A percentile compares a stretch with the other conserved stretches of the same genome.
These are phyloP conservation scores for Cladosporium sp. DNA, from an alignment of 2,329 filamentous ascomycete species.

Conservation along the genomic window DNA sequence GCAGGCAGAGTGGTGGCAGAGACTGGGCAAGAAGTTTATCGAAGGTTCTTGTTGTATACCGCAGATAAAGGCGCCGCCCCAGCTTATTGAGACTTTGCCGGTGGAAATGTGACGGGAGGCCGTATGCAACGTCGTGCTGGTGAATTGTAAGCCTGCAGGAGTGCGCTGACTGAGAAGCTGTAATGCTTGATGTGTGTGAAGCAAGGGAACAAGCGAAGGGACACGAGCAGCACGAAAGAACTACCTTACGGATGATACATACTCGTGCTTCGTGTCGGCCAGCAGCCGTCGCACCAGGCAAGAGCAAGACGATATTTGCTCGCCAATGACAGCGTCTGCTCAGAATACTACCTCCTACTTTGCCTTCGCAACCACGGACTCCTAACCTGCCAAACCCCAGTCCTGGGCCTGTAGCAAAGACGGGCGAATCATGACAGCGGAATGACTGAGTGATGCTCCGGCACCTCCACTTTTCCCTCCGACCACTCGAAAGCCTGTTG, in stretches of 20 bases:
- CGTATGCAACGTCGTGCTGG: neutral
- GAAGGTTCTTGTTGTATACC: neutral
- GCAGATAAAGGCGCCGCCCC: neutral
- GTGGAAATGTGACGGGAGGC: neutral
- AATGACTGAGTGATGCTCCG: neutral
- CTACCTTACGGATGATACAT: neutral
- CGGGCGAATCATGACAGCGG: neutral
- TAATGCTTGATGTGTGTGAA: neutral
- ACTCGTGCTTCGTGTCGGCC: slow-evolving; percentile 8
- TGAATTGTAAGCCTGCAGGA: slow-evolving; percentile 1
- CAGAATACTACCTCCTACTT: neutral
- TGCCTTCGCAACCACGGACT: neutral
- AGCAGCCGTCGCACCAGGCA: neutral
- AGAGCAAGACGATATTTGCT: neutral
- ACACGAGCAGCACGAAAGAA: neutral
- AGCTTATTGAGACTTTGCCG: neutral
- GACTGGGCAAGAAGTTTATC: slow-evolving; percentile 8
- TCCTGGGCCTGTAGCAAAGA: neutral
- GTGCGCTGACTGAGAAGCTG: neutral
- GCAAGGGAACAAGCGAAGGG: neutral
- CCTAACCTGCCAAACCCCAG: neutral
- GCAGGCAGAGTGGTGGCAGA: neutral
- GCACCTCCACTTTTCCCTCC: slow-evolving; percentile 1
- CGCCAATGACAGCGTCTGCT: neutral
- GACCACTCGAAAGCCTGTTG: slow-evolving; percentile 1